phyloP scores from a whole-genome alignment of 192 early-diverging fungal genomes.

The Paraglomus brasilianum region DNA sequence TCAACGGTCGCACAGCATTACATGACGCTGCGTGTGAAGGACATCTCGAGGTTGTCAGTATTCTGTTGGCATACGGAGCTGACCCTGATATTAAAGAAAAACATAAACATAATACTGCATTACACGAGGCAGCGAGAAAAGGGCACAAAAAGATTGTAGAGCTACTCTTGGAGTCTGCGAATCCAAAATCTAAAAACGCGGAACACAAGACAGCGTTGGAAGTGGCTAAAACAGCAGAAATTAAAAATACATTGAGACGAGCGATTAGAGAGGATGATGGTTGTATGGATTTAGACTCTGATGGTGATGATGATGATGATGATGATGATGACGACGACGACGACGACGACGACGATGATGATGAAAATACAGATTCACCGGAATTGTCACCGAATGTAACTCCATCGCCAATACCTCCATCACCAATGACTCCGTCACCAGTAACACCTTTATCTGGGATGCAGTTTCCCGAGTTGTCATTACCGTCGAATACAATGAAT shows the following conservation, averaged over 20 bases:
- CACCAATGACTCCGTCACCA: neutral
- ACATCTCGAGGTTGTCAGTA: conserved; percentile 45
- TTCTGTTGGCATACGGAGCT: conserved; percentile 52
- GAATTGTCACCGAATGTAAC: neutral
- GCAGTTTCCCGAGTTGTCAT: no score
- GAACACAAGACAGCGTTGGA: conserved; percentile 18
- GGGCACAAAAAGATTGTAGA: conserved; percentile 44
- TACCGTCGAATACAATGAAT: no score
- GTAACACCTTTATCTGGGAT: neutral
- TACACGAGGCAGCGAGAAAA: conserved; percentile 63
- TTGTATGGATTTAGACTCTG: conserved; percentile 1
- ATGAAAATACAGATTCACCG: conserved; percentile 32
- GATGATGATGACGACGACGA: conserved; percentile 26
- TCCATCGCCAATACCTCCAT: neutral
- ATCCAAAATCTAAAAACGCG: conserved; percentile 14
- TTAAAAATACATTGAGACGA: conserved; percentile 7
- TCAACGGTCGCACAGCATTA: conserved; percentile 58
- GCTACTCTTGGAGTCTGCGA: conserved; percentile 45
- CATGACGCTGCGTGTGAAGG: conserved; percentile 64
- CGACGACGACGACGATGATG: conserved; percentile 25
- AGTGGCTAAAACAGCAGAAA: conserved; percentile 9
- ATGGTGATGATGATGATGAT: conserved; percentile 1
- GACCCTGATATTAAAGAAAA: conserved; percentile 33
- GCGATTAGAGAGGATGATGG: neutral
- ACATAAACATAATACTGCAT: conserved; percentile 41